phyloP scores from a whole-genome alignment of 352 stramenopile species.

The Globisporangium sylvaticum region DNA sequence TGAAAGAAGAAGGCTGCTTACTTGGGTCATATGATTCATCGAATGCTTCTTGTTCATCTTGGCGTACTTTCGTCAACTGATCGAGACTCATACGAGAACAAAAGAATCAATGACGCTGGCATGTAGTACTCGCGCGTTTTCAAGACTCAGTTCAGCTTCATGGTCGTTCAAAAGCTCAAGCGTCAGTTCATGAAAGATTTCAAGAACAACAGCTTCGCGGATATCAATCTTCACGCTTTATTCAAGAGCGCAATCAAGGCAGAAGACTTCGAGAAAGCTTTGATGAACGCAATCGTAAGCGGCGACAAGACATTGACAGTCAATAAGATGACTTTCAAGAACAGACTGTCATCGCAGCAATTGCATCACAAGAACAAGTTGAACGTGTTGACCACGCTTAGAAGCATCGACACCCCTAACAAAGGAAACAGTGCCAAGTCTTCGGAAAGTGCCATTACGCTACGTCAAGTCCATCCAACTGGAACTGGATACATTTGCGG shows the following conservation, averaged over 20 bases:
- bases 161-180: constrained; percentile 12
- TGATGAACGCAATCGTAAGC: constrained; percentile 17
- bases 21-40: constrained; percentile 14
- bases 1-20: constrained; percentile 14
- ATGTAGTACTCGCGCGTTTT: constrained; percentile 16
- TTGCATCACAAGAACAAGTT: constrained; percentile 18
- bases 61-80: constrained; percentile 10
- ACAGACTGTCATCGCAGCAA: constrained; percentile 14
- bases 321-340: constrained; percentile 18
- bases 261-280: constrained; percentile 14
- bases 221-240: constrained; percentile 12
- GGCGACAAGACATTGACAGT: constrained; percentile 14
- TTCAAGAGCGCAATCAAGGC: constrained; percentile 18
- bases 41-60: constrained; percentile 12
- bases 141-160: constrained; percentile 18
- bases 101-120: constrained; percentile 15
- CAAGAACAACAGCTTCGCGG: constrained; percentile 16
- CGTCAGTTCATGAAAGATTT: constrained; percentile 20
- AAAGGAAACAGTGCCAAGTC: constrained; percentile 16
- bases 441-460: constrained; percentile 9
- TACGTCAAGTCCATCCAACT: constrained; percentile 14
- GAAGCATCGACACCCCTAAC: constrained; percentile 12
- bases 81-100: constrained; percentile 18
- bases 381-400: constrained; percentile 11
- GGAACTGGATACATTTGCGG: constrained; percentile 17